Evolutionary conservation across 495 filamentous ascomycete species (phyloP).

Genomic region (Aspergillus campestris): DNA sequence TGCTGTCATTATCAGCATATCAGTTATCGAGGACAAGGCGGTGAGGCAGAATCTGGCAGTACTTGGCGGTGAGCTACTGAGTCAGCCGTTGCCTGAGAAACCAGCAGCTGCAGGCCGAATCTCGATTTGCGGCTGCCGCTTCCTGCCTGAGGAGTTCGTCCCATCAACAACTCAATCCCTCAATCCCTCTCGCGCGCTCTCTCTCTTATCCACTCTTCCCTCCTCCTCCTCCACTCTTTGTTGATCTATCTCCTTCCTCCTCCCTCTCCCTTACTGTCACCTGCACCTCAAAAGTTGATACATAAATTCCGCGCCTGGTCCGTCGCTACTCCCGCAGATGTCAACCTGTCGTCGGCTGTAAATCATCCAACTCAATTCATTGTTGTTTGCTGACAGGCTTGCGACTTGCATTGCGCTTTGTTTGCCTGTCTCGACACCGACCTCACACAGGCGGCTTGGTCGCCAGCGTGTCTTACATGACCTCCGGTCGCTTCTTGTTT

Average conservation of each 20-base stretch:
- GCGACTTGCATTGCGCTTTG: too few species aligned
- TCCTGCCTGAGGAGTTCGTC: not conserved
- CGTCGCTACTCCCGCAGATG: too few species aligned
- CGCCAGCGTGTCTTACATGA: too few species aligned
- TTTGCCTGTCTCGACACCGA: too few species aligned
- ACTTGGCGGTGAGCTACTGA: conserved; percentile 21
- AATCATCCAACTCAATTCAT: too few species aligned
- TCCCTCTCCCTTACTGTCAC: not conserved
- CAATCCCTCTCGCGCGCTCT: not conserved
- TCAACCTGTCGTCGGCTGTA: too few species aligned
- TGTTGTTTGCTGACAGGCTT: too few species aligned
- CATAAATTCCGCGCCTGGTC: too few species aligned
- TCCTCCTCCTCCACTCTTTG: not conserved
- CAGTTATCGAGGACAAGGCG: conserved; percentile 16
- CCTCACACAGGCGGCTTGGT: too few species aligned
- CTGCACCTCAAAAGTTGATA: too few species aligned
- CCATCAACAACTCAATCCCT: not conserved
- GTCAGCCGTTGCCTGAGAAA: conserved; percentile 30
- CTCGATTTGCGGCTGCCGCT: too few species aligned
- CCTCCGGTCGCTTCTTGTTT: too few species aligned
- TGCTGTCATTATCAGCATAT: conserved; percentile 3
- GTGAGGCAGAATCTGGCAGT: conserved; percentile 17
- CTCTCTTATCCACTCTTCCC: not conserved
- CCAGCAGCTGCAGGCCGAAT: conserved; percentile 9
- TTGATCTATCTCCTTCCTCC: not conserved